Percentiles rank a stretch among this genome's conserved stretches.
phyloP scores from a whole-genome alignment of 2,329 filamentous ascomycete species.

The Aspergillus ustus region DNA sequence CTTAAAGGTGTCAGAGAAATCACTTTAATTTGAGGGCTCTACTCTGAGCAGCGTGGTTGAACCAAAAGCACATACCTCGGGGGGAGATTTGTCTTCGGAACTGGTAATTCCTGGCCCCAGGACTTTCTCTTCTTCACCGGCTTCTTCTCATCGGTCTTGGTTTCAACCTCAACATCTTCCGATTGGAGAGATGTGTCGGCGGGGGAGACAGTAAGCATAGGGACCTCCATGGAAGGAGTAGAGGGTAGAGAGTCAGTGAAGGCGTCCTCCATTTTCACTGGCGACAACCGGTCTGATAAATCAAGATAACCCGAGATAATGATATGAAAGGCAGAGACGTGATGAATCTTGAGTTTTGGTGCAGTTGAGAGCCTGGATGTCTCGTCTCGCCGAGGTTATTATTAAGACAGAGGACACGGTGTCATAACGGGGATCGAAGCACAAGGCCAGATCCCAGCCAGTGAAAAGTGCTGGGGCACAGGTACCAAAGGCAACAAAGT shows the following conservation, averaged over 20 bases:
- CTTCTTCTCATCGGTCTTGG: constrained; percentile 66
- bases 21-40: not conserved
- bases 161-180: constrained; percentile 29
- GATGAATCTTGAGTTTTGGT: constrained; percentile 4
- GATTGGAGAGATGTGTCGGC: constrained; percentile 44
- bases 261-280: constrained; percentile 37
- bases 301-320: constrained; percentile 11
- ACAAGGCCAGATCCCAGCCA: constrained; percentile 32
- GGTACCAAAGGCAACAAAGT: constrained; percentile 20
- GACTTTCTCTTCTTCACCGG: constrained; percentile 93
- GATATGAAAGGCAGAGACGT: not conserved
- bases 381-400: constrained; percentile 24
- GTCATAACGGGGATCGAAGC: constrained; percentile 39
- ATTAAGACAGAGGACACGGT: constrained; percentile 37
- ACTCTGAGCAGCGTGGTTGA: no score
- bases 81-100: constrained; percentile 94
- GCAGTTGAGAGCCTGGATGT: constrained; percentile 11
- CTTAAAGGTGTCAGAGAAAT: constrained; percentile 47
- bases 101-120: constrained; percentile 95
- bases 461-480: constrained; percentile 14
- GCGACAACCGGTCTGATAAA: constrained; percentile 14
- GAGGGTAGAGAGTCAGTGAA: constrained; percentile 39
- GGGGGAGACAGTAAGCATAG: constrained; percentile 46
- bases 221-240: constrained; percentile 39
- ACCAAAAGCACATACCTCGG: constrained; percentile 66